Conservation (phyloP, 169 alveolate species). For the Babesia bigemina region DNA sequence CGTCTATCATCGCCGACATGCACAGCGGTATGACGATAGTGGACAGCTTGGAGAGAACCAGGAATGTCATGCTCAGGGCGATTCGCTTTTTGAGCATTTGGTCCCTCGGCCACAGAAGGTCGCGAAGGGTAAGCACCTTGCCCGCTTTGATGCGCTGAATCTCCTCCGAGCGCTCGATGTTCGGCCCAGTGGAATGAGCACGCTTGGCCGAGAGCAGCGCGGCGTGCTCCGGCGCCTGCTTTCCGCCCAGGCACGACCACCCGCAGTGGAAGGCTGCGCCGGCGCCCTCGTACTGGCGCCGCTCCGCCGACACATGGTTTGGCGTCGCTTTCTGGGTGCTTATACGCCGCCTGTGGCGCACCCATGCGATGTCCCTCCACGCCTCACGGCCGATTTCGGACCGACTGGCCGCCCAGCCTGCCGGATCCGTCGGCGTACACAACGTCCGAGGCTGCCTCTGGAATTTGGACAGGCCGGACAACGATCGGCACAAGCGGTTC, state of each 20-base stretch:
- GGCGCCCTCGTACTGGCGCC: neutral
- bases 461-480: neutral
- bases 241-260: neutral
- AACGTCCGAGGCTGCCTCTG: neutral
- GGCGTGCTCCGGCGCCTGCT: neutral
- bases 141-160: constrained; percentile 20
- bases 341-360: neutral
- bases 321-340: neutral
- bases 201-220: neutral
- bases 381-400: neutral
- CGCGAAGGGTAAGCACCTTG: constrained; percentile 11
- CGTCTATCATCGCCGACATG: constrained; percentile 51
- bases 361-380: neutral
- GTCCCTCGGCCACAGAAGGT: constrained; percentile 65
- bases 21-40: constrained; percentile 57
- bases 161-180: neutral
- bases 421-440: neutral
- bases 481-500: neutral
- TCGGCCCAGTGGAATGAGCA: neutral
- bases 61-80: constrained; percentile 48
- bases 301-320: constrained; percentile 9
- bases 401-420: neutral
- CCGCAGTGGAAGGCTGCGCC: neutral
- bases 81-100: constrained; percentile 40
- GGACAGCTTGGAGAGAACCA: constrained; percentile 40